Evolutionary conservation across 257 asterid species (phyloP), one percentile per base, ranked within the genome.

Genomic region (Eustoma russellianum): DNA sequence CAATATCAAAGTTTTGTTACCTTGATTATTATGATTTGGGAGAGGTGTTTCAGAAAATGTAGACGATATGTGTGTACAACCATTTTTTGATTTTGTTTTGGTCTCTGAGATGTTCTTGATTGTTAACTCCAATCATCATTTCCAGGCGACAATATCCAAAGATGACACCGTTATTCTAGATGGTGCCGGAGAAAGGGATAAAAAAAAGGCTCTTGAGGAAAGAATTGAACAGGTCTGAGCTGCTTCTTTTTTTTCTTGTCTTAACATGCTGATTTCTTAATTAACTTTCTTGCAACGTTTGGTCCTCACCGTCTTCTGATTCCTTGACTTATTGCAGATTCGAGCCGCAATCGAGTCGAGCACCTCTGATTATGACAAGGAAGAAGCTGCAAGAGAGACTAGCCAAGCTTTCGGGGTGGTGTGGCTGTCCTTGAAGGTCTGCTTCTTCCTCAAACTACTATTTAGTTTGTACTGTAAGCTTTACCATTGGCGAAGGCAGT

Each of bases 171-270:
- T 91, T 50, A 50, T 91, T 17, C 98, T 91, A 64, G 96, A 87
- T 56, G 98, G 96, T 51, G 79, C 92, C 43, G 98, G 98, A 51
- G 90, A 84, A n/a, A n/a, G n/a, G n/a, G n/a, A n/a, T n/a, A n/a
- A n/a, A 53, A 87, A 91, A 83, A 80, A 72, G 61, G 44, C 82
- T 53, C 79, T 87, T 7, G 95, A 91, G 73, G 98, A 87, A 62
- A 74, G 98, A 77, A 80, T 85, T 55, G 98, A 87, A 48, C 94
- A 74, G 96, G 97, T 86, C 40, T 9, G 70, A 5, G n/a, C 9
- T 5, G 41, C 41, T 9, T 35, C 41, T 35, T 9, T 0, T 9
- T 35, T 35, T 5, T 35, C 41, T 9, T 35, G 41, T 35, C 9
- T 35, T 35, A 6, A 35, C 41, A 35, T 9, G 8, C 41, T 38